A percentile compares a stretch with the other conserved stretches of the same genome.
Conservation (phyloP, 2,329 filamentous ascomycete genomes). For the Lasiodiplodia hormozganensis region DNA sequence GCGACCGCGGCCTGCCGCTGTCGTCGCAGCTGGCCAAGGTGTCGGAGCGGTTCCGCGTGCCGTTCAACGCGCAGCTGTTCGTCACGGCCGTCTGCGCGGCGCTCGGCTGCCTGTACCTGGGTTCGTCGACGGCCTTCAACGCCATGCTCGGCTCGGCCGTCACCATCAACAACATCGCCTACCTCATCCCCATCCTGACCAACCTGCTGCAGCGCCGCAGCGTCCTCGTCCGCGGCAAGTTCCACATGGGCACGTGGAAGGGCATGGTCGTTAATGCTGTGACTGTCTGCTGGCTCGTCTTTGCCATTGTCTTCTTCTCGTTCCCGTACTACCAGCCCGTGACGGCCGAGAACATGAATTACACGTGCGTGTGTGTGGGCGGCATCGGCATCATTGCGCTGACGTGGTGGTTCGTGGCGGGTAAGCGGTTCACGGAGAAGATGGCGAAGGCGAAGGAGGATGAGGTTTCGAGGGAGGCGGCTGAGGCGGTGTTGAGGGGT, state of each 20-base stretch:
- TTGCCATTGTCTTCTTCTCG: slow-evolving; percentile 55
- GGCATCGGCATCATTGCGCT: slow-evolving; percentile 48
- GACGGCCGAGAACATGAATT: slow-evolving; percentile 54
- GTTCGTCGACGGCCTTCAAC: slow-evolving; percentile 31
- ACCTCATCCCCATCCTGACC: slow-evolving; percentile 25
- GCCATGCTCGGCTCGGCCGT: slow-evolving; percentile 30
- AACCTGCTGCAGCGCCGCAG: slow-evolving; percentile 19
- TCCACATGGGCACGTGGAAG: slow-evolving; percentile 27
- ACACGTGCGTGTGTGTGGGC: slow-evolving; percentile 57
- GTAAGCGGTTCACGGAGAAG: slow-evolving; percentile 47
- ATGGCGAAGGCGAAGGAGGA: slow-evolving; percentile 42
- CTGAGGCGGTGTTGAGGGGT: slow-evolving; percentile 22
- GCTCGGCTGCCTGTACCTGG: slow-evolving; percentile 31
- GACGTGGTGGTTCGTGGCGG: slow-evolving; percentile 54
- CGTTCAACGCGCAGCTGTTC: slow-evolving; percentile 31
- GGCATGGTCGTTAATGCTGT: slow-evolving; percentile 15
- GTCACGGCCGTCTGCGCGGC: slow-evolving; percentile 31
- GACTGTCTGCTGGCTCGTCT: slow-evolving; percentile 32
- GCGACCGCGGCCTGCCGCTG: slow-evolving; percentile 41
- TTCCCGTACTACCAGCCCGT: slow-evolving; percentile 54
- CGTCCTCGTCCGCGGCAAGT: slow-evolving; percentile 16
- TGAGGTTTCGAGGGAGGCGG: slow-evolving; percentile 12
- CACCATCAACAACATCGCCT: slow-evolving; percentile 29
- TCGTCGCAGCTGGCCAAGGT: background rate
- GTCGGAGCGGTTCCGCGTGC: slow-evolving; percentile 16